Base-by-base conservation (phyloP, 441 rosid species). In the Corymbia citriodora region DNA sequence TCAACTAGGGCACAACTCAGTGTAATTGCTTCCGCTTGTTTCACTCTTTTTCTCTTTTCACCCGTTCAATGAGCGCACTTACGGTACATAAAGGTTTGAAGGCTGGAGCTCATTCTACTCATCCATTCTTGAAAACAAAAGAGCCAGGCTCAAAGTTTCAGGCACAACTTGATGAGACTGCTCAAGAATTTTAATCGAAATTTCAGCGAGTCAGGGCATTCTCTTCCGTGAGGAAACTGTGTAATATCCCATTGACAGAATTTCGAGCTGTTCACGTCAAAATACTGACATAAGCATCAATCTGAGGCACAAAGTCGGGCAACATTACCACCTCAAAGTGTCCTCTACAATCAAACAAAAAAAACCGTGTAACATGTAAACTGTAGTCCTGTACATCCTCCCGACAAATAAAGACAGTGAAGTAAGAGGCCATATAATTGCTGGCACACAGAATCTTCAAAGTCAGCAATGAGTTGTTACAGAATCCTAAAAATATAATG, bases 231-330 rank as follows among this genome's bases (percentile, higher is more conserved):
- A 59, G 63, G 63, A 59, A 55, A 59, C 63, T 59, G 0, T 10
- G 29, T 6, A 59, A 2, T 23, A 13, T 59, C 63, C 1, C 63
- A 2, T 59, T 59, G 29, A 17, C 6, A 59, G 29, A 59, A 59
- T 23, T 59, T 59, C 10, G 29, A 59, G 3, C 7, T 2, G 0
- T 59, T 59, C 29, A 9, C 3, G 0, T 55, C 63, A 59, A 59
- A 59, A 55, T 4, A 59, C 29, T 23, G 0, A 23, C 63, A 59
- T 59, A 19, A 57, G 63, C 27, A 55, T 55, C 27, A 21, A 55
- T 55, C 0, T 55, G 61, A 1, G 2, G 12, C 61, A 55, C 61
- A 55, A 55, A 55, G 59, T 55, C 19, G 8, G 59, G 59, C 59
- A 55, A 55, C 59, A 55, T 0, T 55, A 55, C 59, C 18, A 55